Percentiles rank a stretch among this genome's conserved stretches.
phyloP scores from a whole-genome alignment of 2,329 filamentous ascomycete genomes.

The Orbilia javanica region DNA sequence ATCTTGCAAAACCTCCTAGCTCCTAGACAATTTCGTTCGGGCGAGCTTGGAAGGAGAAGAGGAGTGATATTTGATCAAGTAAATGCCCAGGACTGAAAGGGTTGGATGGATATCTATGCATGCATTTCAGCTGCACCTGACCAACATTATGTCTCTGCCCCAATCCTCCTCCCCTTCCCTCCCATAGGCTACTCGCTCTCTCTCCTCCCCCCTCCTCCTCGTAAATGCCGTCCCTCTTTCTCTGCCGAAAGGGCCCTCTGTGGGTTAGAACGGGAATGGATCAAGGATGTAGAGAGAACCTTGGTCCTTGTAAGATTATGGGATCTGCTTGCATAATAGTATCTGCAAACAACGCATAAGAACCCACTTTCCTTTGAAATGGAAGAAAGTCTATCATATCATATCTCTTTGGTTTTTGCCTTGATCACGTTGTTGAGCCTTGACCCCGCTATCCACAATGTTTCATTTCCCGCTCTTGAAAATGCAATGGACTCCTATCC shows the following conservation, averaged over 20 bases:
- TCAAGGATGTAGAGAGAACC: background rate
- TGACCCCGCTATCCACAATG: conserved; percentile 30
- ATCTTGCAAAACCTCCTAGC: background rate
- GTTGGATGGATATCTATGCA: conserved; percentile 25
- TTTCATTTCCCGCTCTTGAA: conserved; percentile 49
- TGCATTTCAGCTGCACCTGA: conserved; percentile 32
- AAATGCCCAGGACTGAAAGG: background rate
- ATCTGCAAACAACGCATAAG: conserved; percentile 57
- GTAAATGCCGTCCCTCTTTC: background rate
- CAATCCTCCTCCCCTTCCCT: background rate
- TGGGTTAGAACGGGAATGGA: conserved; percentile 21
- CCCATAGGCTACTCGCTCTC: background rate
- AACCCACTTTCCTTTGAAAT: conserved; percentile 31
- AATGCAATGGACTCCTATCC: conserved; percentile 10
- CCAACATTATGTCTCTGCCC: conserved; percentile 21
- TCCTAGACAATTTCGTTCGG: background rate
- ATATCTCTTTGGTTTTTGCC: conserved; percentile 2
- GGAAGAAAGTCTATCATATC: conserved; percentile 25
- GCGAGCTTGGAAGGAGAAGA: background rate
- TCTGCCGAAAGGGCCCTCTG: conserved; percentile 15
- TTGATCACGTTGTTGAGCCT: conserved; percentile 30
- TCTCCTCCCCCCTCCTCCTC: background rate
- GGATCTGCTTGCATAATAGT: conserved; percentile 18
- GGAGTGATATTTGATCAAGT: background rate
- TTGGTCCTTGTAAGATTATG: background rate